Percentiles rank a stretch among this genome's conserved stretches.
phyloP scores from a whole-genome alignment of 2,329 filamentous ascomycete species.

The Trichoderma endophyticum region DNA sequence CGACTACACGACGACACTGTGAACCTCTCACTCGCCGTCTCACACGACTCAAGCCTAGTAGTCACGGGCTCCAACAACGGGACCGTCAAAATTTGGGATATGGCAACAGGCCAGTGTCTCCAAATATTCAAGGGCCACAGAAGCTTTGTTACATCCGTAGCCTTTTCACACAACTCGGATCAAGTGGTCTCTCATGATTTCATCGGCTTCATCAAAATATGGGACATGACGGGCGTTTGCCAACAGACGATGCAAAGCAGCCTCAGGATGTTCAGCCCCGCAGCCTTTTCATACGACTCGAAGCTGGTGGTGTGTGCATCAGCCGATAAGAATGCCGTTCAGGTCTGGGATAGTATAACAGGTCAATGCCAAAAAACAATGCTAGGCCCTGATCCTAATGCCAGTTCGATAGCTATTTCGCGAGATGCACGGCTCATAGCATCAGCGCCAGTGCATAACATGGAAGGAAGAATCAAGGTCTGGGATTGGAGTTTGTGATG shows the following conservation, averaged over 20 bases:
- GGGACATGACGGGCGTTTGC: background rate
- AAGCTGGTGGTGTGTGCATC: background rate
- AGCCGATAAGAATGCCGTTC: background rate
- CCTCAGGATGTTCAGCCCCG: background rate
- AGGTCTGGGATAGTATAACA: background rate
- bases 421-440: background rate
- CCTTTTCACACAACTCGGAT: background rate
- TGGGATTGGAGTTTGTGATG: too few species aligned
- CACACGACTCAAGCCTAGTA: background rate
- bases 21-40: background rate
- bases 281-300: background rate
- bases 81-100: background rate
- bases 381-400: rapidly evolving
- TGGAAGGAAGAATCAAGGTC: too few species aligned
- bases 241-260: background rate
- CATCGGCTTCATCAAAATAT: background rate
- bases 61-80: background rate
- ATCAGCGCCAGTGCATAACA: too few species aligned
- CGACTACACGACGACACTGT: background rate
- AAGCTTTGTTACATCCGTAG: rapidly evolving
- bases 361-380: background rate
- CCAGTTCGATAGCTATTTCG: background rate
- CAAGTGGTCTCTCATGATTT: background rate
- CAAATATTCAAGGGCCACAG: background rate
- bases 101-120: background rate